phyloP scores from a whole-genome alignment of 78 protist species.

The Dictyostelium citrinum region DNA sequence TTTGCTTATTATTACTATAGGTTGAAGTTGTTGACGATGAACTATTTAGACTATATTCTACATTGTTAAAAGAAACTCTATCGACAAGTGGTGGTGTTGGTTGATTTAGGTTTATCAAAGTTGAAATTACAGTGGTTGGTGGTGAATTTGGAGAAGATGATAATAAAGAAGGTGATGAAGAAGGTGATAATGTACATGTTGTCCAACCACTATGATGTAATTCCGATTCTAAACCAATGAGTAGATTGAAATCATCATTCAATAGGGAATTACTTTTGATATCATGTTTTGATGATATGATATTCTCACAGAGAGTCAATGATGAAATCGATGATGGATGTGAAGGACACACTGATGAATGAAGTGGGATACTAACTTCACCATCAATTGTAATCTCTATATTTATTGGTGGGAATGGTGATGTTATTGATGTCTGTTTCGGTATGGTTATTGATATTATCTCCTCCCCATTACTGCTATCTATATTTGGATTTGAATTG shows the following conservation, averaged over 20 bases:
- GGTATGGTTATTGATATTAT: conserved; percentile 10
- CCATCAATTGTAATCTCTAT: conserved; percentile 12
- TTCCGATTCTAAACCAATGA: background rate
- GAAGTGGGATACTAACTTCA: conserved; percentile 3
- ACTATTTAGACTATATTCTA: background rate
- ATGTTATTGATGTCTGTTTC: background rate
- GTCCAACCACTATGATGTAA: background rate
- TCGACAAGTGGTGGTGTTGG: background rate
- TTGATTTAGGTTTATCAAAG: background rate
- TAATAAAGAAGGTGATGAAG: background rate
- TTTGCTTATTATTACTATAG: background rate
- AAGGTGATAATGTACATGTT: background rate
- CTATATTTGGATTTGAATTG: background rate
- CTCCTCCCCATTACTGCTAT: background rate
- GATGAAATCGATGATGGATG: conserved; percentile 42
- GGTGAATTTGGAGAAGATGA: background rate
- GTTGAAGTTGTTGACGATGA: background rate
- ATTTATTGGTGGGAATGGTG: background rate
- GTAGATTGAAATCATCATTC: background rate
- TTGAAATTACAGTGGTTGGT: background rate
- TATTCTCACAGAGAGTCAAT: conserved; percentile 13
- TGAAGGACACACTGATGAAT: background rate
- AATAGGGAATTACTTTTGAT: background rate
- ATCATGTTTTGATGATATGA: background rate
- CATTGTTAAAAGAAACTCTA: background rate